Evolutionary conservation across 164 flowering plant species (phyloP).

Genomic region (Stephania yunnanensis): DNA sequence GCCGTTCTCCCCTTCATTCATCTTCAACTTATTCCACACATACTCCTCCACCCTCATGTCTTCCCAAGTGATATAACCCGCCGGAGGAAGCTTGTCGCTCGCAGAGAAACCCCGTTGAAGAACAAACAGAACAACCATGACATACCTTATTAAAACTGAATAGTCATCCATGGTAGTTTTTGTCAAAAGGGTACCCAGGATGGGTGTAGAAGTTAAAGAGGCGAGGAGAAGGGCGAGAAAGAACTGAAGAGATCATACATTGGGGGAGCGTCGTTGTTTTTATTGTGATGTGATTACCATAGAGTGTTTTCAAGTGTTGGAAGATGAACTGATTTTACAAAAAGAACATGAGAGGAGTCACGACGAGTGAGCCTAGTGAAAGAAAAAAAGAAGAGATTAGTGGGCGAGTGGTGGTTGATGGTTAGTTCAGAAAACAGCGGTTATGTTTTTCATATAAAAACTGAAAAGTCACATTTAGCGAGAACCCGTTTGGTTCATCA

Average conservation of each 20-base stretch:
- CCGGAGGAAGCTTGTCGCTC: background rate
- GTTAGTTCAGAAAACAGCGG: constrained; percentile 12
- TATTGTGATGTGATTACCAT: too few species aligned
- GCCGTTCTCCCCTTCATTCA: constrained; percentile 7
- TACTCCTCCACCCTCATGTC: constrained; percentile 36
- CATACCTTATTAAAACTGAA: background rate
- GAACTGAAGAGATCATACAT: constrained; percentile 20
- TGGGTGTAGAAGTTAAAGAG: background rate
- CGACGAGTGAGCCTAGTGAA: constrained; percentile 13
- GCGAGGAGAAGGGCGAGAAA: constrained; percentile 14
- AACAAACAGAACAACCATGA: constrained; percentile 10
- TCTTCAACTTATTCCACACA: constrained; percentile 2
- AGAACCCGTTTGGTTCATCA: background rate
- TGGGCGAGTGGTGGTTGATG: constrained; percentile 14
- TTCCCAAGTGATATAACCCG: constrained; percentile 51
- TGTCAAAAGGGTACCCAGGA: background rate
- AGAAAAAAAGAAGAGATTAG: constrained; percentile 1
- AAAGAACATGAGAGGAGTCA: constrained; percentile 9
- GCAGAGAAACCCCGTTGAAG: constrained; percentile 6
- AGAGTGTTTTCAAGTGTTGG: background rate
- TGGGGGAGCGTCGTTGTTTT: constrained; percentile 20
- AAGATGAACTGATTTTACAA: background rate
- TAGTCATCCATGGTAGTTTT: constrained; percentile 4
- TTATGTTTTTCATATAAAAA: constrained; percentile 7
- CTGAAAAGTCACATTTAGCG: background rate